Evolutionary conservation across 2,329 filamentous ascomycete genomes (phyloP).

Genomic region (Fusarium sp.): DNA sequence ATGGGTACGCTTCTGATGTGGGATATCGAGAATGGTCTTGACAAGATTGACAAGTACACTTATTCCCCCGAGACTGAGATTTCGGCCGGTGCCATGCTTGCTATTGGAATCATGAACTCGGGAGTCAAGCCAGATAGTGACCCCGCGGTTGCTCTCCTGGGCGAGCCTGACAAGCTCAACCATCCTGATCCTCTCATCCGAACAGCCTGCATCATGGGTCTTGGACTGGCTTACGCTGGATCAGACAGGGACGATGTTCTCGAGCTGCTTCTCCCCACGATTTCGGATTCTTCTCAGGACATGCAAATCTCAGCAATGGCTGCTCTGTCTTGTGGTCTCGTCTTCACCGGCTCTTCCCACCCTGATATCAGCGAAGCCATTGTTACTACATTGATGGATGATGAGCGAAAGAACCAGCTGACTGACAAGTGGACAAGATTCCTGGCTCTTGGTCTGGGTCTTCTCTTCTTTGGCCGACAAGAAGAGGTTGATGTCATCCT

Average conservation of each 20-base stretch:
- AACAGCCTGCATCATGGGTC: constrained; percentile 91
- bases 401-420: constrained; percentile 87
- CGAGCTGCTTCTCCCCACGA: constrained; percentile 84
- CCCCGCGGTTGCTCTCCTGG: constrained; percentile 85
- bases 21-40: constrained; percentile 91
- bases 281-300: constrained; percentile 81
- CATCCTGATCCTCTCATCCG: constrained; percentile 80
- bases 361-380: constrained; percentile 92
- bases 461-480: constrained; percentile 95
- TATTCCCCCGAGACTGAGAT: constrained; percentile 83
- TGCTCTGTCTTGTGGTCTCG: constrained; percentile 85
- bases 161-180: constrained; percentile 80
- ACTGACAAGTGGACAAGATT: constrained; percentile 99
- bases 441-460: constrained; percentile 89
- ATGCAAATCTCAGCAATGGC: constrained; percentile 99
- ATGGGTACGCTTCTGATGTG: constrained; percentile 90
- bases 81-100: constrained; percentile 89
- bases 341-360: constrained; percentile 93
- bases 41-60: constrained; percentile 94
- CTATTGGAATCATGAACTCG: constrained; percentile 94
- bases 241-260: constrained; percentile 92
- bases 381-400: constrained; percentile 90
- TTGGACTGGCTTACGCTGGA: constrained; percentile 92
- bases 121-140: constrained; percentile 91
- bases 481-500: constrained; percentile 99